Evolutionary conservation across 306 rosid genomes (phyloP).

Genomic region (Vigna hirtella): DNA sequence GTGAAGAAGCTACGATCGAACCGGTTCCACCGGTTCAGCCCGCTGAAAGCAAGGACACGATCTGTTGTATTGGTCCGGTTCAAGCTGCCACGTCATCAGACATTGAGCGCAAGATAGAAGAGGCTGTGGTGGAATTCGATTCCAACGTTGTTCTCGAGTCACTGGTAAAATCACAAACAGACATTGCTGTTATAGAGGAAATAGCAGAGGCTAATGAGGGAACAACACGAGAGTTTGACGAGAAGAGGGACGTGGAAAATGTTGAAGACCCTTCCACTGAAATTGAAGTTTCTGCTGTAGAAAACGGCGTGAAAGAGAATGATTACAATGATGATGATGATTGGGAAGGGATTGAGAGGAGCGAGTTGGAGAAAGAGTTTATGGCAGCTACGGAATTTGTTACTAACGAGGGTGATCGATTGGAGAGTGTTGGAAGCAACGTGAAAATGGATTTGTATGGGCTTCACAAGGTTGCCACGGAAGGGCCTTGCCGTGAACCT

Average conservation of each 20-base stretch:
- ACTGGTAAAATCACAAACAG: conserved; percentile 9
- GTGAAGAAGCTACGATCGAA: conserved; percentile 10
- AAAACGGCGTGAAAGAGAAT: conserved; percentile 27
- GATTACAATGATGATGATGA: conserved; percentile 59
- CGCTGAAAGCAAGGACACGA: conserved; percentile 43
- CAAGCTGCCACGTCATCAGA: conserved; percentile 21
- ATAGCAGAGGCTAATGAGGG: neutral
- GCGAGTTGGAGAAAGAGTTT: conserved; percentile 69
- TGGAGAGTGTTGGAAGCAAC: conserved; percentile 44
- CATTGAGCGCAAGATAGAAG: neutral
- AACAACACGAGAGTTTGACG: neutral
- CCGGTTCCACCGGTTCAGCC: conserved; percentile 39
- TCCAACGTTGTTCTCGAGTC: neutral
- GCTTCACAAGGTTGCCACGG: conserved; percentile 65
- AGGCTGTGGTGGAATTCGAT: conserved; percentile 7
- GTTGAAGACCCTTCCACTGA: conserved; percentile 36
- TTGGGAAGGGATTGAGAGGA: conserved; percentile 90
- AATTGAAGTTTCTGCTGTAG: conserved; percentile 35
- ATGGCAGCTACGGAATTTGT: conserved; percentile 61
- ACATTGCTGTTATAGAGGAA: conserved; percentile 19
- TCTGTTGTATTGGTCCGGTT: conserved; percentile 28
- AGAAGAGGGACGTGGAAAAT: conserved; percentile 22
- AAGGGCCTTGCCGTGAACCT: conserved; percentile 69
- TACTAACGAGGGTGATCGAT: conserved; percentile 17
- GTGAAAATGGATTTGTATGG: conserved; percentile 62